Base-by-base conservation (phyloP, 2,329 filamentous ascomycete species). In the Pyrenophora graminea region DNA sequence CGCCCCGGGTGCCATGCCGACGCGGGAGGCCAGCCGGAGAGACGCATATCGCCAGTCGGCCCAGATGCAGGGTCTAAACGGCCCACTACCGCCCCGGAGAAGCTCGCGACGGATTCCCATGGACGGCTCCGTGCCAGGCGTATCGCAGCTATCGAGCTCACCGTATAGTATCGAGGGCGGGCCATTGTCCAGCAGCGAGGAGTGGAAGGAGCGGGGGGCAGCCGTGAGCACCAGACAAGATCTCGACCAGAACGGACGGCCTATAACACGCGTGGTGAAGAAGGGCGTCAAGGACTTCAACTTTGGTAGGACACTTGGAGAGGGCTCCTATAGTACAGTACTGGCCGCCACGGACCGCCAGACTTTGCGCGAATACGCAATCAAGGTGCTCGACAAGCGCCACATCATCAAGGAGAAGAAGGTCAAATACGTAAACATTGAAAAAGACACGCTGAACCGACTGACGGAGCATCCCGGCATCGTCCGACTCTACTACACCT, bases 321-420 rank as follows among this genome's bases (percentile, higher is more conserved):
- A 99, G 75, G 94, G 94, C 21, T 99, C 94, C 5, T 99, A 99
- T 82, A 97, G 93, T 68, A 97, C 92, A 7, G 94, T 99, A 32
- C 85, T 94, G 58, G 85, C 94, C 45, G 94, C 92, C 32, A 96
- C 91, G 3, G 94, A 99, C 74, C 86, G 93, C 55, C 91, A 96
- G 73, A 96, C 91, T 1, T 78, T 95, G 51, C 96, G 96, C 67
- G 93, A 99, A 73, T 97, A 97, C 69, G 94, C 94, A 21, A 92
- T 99, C 76, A 99, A 99, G 74, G 93, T 99, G 13, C 83, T 99
- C 39, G 94, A 99, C 76, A 99, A 99, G 77, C 85, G 91, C 66
- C 94, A 99, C 74, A 99, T 99, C 69, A 99, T 99, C 80, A 99
- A 97, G 76, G 94, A 99, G 77, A 97, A 96, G 76, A 99, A 99